Evolutionary conservation across 305 asterid genomes (phyloP), one percentile per base, ranked within the genome.

Genomic region (Petunia hybrid): DNA sequence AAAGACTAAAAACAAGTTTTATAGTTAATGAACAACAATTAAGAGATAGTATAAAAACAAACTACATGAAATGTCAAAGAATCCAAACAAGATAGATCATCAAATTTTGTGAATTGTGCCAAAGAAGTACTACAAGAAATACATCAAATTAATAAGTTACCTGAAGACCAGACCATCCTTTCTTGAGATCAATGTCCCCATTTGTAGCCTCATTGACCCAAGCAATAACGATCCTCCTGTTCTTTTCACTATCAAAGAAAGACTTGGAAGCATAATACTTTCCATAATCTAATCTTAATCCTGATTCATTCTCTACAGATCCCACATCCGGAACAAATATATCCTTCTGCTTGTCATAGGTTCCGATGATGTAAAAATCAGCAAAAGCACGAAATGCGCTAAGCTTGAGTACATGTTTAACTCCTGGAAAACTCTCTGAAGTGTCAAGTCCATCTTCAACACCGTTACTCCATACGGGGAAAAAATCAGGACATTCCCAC

Each of bases 141-240:
- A 6, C 35, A 4, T 60, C 31, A 2, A 60, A 6, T 10, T 0
- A 8, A 71, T 46, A 3, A 53, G 35, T 61, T 80, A 89, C 97
- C 93, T 91, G 89, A 77, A 85, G 66, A 68, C 95, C 95, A 61
- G 92, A 83, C 95, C 95, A 91, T 2, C 95, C 95, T 45, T 39
- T 63, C 2, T 31, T 14, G 36, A 46, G 3, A 63, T 78, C n/a
- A 2, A 78, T 46, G 12, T 46, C 59, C 41, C 2, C 4, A 46
- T n/a, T 67, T 6, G 85, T 81, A 9, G 90, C 85, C 75, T 91
- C 95, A 61, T 83, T 86, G 40, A 87, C 81, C 95, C 93, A 91
- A 57, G 87, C 95, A 90, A 89, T 85, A 77, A 91, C 57, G 55
- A 88, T 81, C 67, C 95, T 88, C 41, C 93, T 83, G 10, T 80